Percentiles rank a stretch among this genome's conserved stretches.
Evolutionary conservation across 352 stramenopile species (phyloP).

Genomic region (Halophytophthora batemanensis): DNA sequence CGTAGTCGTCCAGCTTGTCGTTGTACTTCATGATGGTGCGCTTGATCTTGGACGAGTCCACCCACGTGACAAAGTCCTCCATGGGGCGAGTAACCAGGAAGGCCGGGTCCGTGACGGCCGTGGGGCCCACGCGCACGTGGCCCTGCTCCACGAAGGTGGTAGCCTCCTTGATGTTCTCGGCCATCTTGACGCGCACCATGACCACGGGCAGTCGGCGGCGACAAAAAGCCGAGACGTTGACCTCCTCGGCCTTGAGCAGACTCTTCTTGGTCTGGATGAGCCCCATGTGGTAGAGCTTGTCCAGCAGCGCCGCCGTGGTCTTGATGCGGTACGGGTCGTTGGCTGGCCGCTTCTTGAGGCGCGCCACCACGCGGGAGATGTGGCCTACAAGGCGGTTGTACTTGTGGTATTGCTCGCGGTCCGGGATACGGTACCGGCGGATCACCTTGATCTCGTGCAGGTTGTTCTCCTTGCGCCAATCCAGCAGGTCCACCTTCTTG

Average conservation of each 20-base stretch:
- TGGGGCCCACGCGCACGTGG: conserved; percentile 93
- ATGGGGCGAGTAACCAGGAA: conserved; percentile 97
- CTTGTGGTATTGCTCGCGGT: conserved; percentile 98
- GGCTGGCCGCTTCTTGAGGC: conserved; percentile 94
- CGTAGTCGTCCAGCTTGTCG: conserved; percentile 99
- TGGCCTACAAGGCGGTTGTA: conserved; percentile 98
- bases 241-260: conserved; percentile 95
- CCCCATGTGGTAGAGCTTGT: conserved; percentile 98
- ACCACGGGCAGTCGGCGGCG: conserved; percentile 96
- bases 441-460: conserved; percentile 98
- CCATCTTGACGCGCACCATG: conserved; percentile 99
- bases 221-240: conserved; percentile 95
- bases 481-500: conserved; percentile 98
- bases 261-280: conserved; percentile 97
- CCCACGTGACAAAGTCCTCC: conserved; percentile 99
- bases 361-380: conserved; percentile 92
- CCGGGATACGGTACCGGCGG: conserved; percentile 96
- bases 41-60: conserved; percentile 97
- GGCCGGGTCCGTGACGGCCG: conserved; percentile 93
- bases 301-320: conserved; percentile 94
- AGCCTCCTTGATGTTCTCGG: conserved; percentile 97
- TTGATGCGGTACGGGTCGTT: conserved; percentile 97
- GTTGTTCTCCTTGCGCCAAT: conserved; percentile 99
- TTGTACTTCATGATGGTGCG: conserved; percentile 98
- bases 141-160: conserved; percentile 97